These are phyloP conservation scores for Xylariaceae sp. DNA, from an alignment of 2,329 filamentous ascomycete species.

Conservation along the genomic window DNA sequence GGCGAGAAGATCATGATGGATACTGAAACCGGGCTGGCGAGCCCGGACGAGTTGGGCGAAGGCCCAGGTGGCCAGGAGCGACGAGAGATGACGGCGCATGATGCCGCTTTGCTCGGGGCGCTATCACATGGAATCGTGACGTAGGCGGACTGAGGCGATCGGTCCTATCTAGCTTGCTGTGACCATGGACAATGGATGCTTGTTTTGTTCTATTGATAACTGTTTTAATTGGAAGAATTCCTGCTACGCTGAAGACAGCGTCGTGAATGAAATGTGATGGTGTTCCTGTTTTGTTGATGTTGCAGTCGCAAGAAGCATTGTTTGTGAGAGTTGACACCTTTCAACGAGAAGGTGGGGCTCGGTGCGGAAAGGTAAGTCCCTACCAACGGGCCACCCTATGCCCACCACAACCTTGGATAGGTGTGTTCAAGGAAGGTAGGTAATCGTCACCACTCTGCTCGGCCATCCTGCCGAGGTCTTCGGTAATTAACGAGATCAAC, in stretches of 20 bases:
- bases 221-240: not conserved
- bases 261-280: not conserved
- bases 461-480: not conserved
- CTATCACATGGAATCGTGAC: constrained; percentile 32
- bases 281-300: not conserved
- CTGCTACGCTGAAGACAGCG: not conserved
- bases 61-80: constrained; percentile 36
- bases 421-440: too few species aligned
- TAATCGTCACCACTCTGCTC: not conserved
- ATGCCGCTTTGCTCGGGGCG: constrained; percentile 31
- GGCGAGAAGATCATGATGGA: constrained; percentile 81
- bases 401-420: too few species aligned
- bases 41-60: constrained; percentile 42
- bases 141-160: not conserved
- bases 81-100: constrained; percentile 48
- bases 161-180: constrained; percentile 23
- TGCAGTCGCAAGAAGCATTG: not conserved
- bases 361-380: not conserved
- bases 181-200: not conserved
- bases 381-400: too few species aligned
- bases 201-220: not conserved
- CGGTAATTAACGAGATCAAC: not conserved
- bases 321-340: not conserved
- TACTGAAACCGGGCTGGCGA: constrained; percentile 63
- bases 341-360: not conserved